Conservation (phyloP, 1,139 yeast species). For the Yamadazyma diospyri region DNA sequence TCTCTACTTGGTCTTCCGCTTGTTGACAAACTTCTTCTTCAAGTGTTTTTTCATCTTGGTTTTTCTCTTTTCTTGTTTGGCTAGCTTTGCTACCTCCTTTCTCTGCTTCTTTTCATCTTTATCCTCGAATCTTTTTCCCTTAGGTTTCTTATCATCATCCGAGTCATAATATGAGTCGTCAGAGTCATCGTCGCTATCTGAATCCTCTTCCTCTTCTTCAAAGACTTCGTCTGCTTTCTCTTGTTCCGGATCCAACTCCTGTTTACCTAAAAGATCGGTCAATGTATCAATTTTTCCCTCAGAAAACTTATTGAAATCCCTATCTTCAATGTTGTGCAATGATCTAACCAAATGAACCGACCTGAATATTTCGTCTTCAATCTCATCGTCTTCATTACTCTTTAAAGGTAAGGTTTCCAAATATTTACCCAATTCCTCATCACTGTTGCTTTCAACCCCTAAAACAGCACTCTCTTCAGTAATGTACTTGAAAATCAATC, state of each 20-base stretch:
- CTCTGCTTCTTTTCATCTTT: slow-evolving; percentile 81
- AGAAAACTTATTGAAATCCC: slow-evolving; percentile 80
- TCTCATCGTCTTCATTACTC: slow-evolving; percentile 50
- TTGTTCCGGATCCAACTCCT: slow-evolving; percentile 3
- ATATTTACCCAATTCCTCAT: slow-evolving; percentile 32
- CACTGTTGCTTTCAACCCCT: slow-evolving; percentile 37
- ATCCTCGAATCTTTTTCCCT: slow-evolving; percentile 79
- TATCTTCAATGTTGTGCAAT: slow-evolving; percentile 71
- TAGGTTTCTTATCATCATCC: slow-evolving; percentile 30
- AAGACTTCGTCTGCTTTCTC: slow-evolving; percentile 4
- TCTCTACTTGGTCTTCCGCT: slow-evolving; percentile 32
- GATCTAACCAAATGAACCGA: slow-evolving; percentile 80
- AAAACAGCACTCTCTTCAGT: slow-evolving; percentile 41
- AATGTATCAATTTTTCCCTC: slow-evolving; percentile 81
- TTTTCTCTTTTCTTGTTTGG: slow-evolving; percentile 82
- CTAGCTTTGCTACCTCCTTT: slow-evolving; percentile 79
- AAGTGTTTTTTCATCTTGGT: slow-evolving; percentile 89
- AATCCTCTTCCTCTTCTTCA: slow-evolving; percentile 23
- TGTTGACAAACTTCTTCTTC: slow-evolving; percentile 73
- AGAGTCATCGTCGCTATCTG: slow-evolving; percentile 25
- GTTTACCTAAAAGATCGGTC: slow-evolving; percentile 41
- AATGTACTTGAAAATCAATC: slow-evolving; percentile 74
- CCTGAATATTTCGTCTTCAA: slow-evolving; percentile 81
- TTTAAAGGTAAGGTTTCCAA: slow-evolving; percentile 50
- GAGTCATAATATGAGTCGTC: slow-evolving; percentile 33